phyloP scores from a whole-genome alignment of 495 filamentous ascomycete species.

The Penicillium macrosclerotiorum region DNA sequence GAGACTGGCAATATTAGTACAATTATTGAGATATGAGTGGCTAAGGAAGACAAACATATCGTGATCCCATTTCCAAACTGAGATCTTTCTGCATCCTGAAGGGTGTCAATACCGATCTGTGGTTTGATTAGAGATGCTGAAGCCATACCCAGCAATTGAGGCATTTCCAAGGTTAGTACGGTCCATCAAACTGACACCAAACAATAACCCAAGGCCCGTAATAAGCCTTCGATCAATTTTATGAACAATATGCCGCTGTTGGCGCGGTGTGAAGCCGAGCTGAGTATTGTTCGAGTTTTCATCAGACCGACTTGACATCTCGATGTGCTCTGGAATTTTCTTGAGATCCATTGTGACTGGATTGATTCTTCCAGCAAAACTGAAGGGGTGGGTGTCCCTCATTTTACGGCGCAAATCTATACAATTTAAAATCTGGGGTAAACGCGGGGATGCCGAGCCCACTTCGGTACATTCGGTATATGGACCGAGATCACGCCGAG shows the following conservation, averaged over 20 bases:
- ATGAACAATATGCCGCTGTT: conserved; percentile 29
- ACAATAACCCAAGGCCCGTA: conserved; percentile 52
- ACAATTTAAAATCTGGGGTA: neutral
- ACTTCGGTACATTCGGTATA: conserved; percentile 7
- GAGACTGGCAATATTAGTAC: conserved; percentile 35
- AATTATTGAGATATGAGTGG: no score
- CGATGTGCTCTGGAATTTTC: neutral
- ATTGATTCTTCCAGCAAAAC: neutral
- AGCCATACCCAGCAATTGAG: conserved; percentile 46
- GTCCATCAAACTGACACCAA: conserved; percentile 58
- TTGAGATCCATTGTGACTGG: neutral
- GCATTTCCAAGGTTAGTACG: conserved; percentile 57
- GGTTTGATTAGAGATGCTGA: conserved; percentile 28
- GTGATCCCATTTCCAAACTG: neutral
- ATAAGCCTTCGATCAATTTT: conserved; percentile 56
- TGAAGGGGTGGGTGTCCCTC: neutral
- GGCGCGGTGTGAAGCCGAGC: conserved; percentile 3
- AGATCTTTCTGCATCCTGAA: conserved; percentile 3
- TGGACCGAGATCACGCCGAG: neutral
- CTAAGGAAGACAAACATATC: neutral
- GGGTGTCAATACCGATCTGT: neutral
- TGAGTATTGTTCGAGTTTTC: neutral
- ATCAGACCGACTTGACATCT: neutral
- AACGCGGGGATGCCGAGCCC: conserved; percentile 5
- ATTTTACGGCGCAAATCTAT: neutral